A percentile compares a stretch with the other conserved stretches of the same genome.
Evolutionary conservation across 306 rosid species (phyloP).

Genomic region (Luffa acutangula): DNA sequence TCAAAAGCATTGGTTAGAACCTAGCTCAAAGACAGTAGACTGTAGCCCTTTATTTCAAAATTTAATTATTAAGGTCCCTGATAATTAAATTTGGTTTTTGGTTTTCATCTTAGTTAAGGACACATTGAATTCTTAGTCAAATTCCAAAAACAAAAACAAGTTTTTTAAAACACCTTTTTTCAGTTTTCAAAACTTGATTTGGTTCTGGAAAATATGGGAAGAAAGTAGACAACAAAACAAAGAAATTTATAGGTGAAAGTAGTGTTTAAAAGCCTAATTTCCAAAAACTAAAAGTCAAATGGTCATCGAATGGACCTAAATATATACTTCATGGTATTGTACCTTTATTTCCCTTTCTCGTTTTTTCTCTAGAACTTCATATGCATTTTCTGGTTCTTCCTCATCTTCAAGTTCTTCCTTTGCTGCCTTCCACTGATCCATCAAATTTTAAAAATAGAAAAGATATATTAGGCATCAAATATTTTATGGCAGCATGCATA

Average conservation of each 20-base stretch:
- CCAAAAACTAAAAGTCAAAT: too few species aligned
- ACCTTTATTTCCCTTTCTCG: constrained; percentile 95
- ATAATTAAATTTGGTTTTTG: too few species aligned
- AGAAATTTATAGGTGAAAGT: too few species aligned
- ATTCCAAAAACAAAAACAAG: too few species aligned
- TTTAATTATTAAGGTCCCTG: neutral
- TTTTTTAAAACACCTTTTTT: too few species aligned
- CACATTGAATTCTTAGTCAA: too few species aligned
- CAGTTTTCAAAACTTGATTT: too few species aligned
- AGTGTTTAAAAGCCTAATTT: too few species aligned
- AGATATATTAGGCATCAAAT: neutral
- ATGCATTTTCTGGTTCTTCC: constrained; percentile 71
- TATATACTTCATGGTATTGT: neutral
- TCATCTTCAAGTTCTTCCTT: constrained; percentile 96
- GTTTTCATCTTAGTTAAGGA: too few species aligned
- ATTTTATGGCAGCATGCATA: neutral
- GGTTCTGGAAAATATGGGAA: too few species aligned
- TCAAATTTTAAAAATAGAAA: neutral
- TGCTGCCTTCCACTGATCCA: constrained; percentile 89
- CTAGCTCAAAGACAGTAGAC: neutral
- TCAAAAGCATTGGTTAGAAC: constrained; percentile 21
- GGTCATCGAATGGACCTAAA: too few species aligned
- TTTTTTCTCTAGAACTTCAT: constrained; percentile 70
- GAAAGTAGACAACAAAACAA: too few species aligned
- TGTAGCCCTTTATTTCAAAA: neutral